phyloP scores from a whole-genome alignment of 2,329 filamentous ascomycete genomes.

The Volutella citrinella region DNA sequence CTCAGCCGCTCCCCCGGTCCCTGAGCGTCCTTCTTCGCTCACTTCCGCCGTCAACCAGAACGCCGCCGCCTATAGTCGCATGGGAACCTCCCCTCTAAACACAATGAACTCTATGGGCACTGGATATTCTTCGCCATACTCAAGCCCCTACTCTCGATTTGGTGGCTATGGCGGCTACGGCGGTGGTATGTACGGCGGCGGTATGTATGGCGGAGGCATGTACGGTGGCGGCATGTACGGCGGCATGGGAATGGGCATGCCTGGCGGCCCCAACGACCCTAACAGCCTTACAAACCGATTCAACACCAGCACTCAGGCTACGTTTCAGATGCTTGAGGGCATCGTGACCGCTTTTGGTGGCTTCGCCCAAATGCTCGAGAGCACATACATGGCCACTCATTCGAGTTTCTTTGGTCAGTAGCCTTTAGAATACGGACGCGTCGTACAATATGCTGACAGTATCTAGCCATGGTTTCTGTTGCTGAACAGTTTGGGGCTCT shows the following conservation, averaged over 20 bases:
- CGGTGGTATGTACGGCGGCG: constrained; percentile 37
- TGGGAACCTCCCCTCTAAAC: constrained; percentile 55
- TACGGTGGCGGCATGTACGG: constrained; percentile 44
- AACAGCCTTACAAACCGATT: constrained; percentile 95
- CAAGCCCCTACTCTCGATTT: constrained; percentile 44
- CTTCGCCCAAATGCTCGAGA: constrained; percentile 98
- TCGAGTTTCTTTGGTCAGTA: constrained; percentile 92
- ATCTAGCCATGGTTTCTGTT: constrained; percentile 92
- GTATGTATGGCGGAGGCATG: constrained; percentile 39
- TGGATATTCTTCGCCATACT: constrained; percentile 38
- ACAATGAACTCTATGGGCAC: constrained; percentile 41
- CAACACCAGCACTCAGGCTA: constrained; percentile 90
- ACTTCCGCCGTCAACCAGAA: constrained; percentile 82
- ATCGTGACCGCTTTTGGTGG: constrained; percentile 95
- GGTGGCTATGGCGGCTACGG: constrained; percentile 41
- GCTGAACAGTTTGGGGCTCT: constrained; percentile 96
- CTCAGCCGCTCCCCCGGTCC: constrained; percentile 64
- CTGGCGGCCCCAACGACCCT: constrained; percentile 71
- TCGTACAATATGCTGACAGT: too few relatives aligned
- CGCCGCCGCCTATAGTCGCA: constrained; percentile 73
- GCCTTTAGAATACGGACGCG: too few relatives aligned
- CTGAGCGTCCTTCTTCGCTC: constrained; percentile 76
- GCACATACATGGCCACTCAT: constrained; percentile 99
- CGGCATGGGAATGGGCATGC: constrained; percentile 42
- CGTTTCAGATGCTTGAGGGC: constrained; percentile 97